These are phyloP conservation scores for Pseudomassariella vexata DNA, from an alignment of 2,329 filamentous ascomycete genomes.

Conservation along the genomic window DNA sequence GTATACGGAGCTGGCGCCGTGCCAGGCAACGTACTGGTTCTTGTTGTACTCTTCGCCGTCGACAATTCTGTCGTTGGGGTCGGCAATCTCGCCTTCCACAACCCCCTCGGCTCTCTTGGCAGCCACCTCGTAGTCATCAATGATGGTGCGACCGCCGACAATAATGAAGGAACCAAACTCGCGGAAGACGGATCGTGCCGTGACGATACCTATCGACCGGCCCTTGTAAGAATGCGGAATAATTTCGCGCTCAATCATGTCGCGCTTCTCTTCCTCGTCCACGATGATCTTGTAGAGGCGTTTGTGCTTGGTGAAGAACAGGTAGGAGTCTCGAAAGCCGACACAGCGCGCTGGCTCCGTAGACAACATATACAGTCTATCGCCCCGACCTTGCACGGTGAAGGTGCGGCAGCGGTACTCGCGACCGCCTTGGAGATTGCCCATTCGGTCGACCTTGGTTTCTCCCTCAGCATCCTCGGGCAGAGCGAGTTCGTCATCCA, in stretches of 20 bases:
- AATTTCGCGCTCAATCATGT: slow-evolving; percentile 90
- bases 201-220: slow-evolving; percentile 92
- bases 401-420: slow-evolving; percentile 97
- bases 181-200: slow-evolving; percentile 90
- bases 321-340: slow-evolving; percentile 94
- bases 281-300: slow-evolving; percentile 97
- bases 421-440: slow-evolving; percentile 73
- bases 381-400: slow-evolving; percentile 75
- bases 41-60: slow-evolving; percentile 89
- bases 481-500: slow-evolving; percentile 85
- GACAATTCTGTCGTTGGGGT: slow-evolving; percentile 77
- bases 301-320: slow-evolving; percentile 98
- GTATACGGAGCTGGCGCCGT: slow-evolving; percentile 93
- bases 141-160: slow-evolving; percentile 79
- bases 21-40: slow-evolving; percentile 98
- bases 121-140: slow-evolving; percentile 83
- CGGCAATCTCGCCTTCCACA: slow-evolving; percentile 83
- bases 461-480: slow-evolving; percentile 86
- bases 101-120: slow-evolving; percentile 71
- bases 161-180: slow-evolving; percentile 95
- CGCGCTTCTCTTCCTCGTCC: slow-evolving; percentile 92
- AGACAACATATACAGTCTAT: slow-evolving; percentile 94
- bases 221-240: slow-evolving; percentile 99
- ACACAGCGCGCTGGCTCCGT: slow-evolving; percentile 96
- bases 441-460: slow-evolving; percentile 86